A percentile compares a stretch with the other conserved stretches of the same genome.
phyloP scores from a whole-genome alignment of 371 early-diverging fungal species.

The Mucor sp. region DNA sequence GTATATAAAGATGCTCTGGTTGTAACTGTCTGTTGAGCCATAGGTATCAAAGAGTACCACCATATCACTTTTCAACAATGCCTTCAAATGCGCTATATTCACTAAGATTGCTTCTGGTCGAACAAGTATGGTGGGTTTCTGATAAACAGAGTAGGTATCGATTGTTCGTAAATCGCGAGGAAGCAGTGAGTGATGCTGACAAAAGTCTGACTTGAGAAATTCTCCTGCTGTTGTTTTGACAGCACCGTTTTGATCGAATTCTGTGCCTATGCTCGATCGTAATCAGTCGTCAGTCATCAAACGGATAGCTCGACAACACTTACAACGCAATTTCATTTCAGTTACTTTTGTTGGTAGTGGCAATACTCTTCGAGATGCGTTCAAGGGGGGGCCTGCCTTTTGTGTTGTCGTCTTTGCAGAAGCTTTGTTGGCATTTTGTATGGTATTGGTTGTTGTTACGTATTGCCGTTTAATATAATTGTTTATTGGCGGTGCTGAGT shows the following conservation, averaged over 20 bases:
- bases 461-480: background rate
- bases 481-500: background rate
- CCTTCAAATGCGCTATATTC: slow-evolving; percentile 79
- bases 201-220: slow-evolving; percentile 76
- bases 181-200: slow-evolving; percentile 74
- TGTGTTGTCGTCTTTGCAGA: slow-evolving; percentile 2
- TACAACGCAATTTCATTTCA: slow-evolving; percentile 38
- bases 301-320: background rate
- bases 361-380: slow-evolving; percentile 3
- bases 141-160: slow-evolving; percentile 75
- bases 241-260: slow-evolving; percentile 72
- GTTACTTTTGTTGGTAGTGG: slow-evolving; percentile 29
- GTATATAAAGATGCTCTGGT: slow-evolving; percentile 76
- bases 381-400: background rate
- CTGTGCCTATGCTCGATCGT: slow-evolving; percentile 52
- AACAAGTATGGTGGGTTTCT: slow-evolving; percentile 85
- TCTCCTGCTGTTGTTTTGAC: slow-evolving; percentile 76
- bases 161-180: slow-evolving; percentile 83
- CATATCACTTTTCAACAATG: slow-evolving; percentile 79
- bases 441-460: background rate
- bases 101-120: slow-evolving; percentile 82
- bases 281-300: background rate
- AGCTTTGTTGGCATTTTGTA: background rate
- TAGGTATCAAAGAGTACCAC: slow-evolving; percentile 79
- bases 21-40: slow-evolving; percentile 66